Base-by-base conservation (phyloP, 1,139 yeast species). In the Wickerhamomyces sp. region DNA sequence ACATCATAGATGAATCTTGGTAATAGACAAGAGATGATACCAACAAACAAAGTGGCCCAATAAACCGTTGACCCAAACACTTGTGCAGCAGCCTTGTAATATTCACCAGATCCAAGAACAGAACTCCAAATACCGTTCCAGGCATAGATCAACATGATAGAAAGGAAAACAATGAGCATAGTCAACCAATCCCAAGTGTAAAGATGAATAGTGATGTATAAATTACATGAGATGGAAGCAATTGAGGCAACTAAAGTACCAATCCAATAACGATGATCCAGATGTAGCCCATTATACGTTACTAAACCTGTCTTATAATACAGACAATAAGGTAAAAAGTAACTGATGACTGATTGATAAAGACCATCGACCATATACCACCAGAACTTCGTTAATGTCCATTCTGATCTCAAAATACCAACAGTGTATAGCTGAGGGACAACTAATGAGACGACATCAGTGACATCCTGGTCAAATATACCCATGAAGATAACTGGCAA, bases 161-260 rank as follows among this genome's bases (percentile, higher is more conserved):
- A 85, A 32, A 90, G 56, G 9, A 67, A 65, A 42, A 78, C 76
- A 54, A 87, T 72, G 39, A 85, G 57, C 16, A 72, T 52, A 5
- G 90, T 78, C 40, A 88, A 66, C 95, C 95, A 88, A 64, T 92
- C 98, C 98, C 98, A 92, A 57, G 95, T 74, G 58, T 79, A 79
- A 63, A 88, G 95, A 59, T 89, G 95, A 50, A 84, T 63, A 54
- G 88, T 58, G 38, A 92, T 81, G 65, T 84, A 90, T 13, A 78
- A 52, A 60, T 92, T 87, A 64, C 96, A 88, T 10, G 95, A 68
- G 42, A 84, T 68, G 45, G 86, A 87, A 4, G 95, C 76, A 51
- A 90, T 83, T 24, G 86, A 72, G 7, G 94, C 84, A 30, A 86
- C 95, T 39, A 78, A 70, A 10, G 84, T 70, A 59, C 97, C 98